phyloP scores from a whole-genome alignment of 2,329 filamentous ascomycete genomes.

The Myrmaecium sp. region DNA sequence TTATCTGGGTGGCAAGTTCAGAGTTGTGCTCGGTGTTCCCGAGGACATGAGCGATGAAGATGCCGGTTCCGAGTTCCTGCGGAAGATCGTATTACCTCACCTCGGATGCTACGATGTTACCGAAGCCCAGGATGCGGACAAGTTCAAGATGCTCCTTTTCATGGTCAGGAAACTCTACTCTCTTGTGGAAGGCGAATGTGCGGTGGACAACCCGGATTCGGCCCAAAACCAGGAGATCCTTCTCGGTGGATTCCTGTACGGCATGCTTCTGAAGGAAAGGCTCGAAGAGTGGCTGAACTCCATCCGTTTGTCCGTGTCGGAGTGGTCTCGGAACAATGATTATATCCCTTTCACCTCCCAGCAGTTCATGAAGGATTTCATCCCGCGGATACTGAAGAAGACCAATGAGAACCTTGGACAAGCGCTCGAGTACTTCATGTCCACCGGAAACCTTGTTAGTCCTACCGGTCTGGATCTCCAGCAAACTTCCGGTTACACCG shows the following conservation, averaged over 20 bases:
- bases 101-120: conserved; percentile 74
- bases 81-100: conserved; percentile 81
- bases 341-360: conserved; percentile 51
- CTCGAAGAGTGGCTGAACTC: conserved; percentile 78
- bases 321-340: conserved; percentile 37
- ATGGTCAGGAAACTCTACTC: conserved; percentile 95
- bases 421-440: conserved; percentile 84
- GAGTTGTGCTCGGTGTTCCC: conserved; percentile 68
- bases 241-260: conserved; percentile 82
- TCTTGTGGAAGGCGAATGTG: conserved; percentile 79
- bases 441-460: conserved; percentile 84
- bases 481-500: conserved; percentile 85
- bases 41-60: conserved; percentile 76
- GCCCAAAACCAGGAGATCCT: conserved; percentile 93
- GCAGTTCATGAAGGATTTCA: conserved; percentile 65
- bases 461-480: conserved; percentile 86
- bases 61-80: conserved; percentile 77
- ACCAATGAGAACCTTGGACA: conserved; percentile 81
- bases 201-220: conserved; percentile 89
- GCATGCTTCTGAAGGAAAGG: conserved; percentile 87
- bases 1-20: conserved; percentile 82
- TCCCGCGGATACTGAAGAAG: conserved; percentile 57
- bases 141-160: conserved; percentile 84
- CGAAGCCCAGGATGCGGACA: conserved; percentile 70
- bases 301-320: conserved; percentile 34